Percentiles rank a stretch among this genome's conserved stretches.
Conservation (phyloP, 1,139 yeast genomes). For the Hemisphaericaspora xylofermentans region DNA sequence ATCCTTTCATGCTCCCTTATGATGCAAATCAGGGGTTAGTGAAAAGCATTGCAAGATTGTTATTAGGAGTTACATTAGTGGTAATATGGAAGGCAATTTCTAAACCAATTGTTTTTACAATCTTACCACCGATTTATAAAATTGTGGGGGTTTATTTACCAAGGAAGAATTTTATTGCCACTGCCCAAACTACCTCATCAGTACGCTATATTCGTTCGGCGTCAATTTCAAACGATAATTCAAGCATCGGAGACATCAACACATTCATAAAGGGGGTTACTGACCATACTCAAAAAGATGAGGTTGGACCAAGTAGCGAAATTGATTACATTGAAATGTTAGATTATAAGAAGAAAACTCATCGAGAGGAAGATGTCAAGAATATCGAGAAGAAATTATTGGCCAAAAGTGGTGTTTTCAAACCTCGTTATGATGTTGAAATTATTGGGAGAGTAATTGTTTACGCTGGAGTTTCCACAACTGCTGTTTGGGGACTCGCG, state of each 20-base stretch:
- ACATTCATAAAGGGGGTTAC: conserved; percentile 32
- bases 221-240: conserved; percentile 38
- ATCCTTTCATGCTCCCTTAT: conserved; percentile 42
- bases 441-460: conserved; percentile 70
- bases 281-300: conserved; percentile 26
- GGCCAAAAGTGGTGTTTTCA: conserved; percentile 41
- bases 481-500: conserved; percentile 48
- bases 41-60: conserved; percentile 43
- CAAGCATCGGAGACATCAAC: conserved; percentile 37
- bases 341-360: conserved; percentile 26
- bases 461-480: conserved; percentile 66
- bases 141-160: conserved; percentile 43
- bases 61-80: conserved; percentile 60
- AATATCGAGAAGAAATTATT: conserved; percentile 4
- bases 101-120: conserved; percentile 58
- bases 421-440: conserved; percentile 67
- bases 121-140: conserved; percentile 50
- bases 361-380: conserved; percentile 1
- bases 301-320: conserved; percentile 40
- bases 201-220: conserved; percentile 39
- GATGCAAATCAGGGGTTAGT: conserved; percentile 40
- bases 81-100: conserved; percentile 67
- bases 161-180: conserved; percentile 37
- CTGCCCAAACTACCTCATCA: conserved; percentile 39
- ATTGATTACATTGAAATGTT: conserved; percentile 46